Percentiles rank a stretch among this genome's conserved stretches.
phyloP scores from a whole-genome alignment of 1,139 yeast genomes.

The Geotrichum klebahnii region DNA sequence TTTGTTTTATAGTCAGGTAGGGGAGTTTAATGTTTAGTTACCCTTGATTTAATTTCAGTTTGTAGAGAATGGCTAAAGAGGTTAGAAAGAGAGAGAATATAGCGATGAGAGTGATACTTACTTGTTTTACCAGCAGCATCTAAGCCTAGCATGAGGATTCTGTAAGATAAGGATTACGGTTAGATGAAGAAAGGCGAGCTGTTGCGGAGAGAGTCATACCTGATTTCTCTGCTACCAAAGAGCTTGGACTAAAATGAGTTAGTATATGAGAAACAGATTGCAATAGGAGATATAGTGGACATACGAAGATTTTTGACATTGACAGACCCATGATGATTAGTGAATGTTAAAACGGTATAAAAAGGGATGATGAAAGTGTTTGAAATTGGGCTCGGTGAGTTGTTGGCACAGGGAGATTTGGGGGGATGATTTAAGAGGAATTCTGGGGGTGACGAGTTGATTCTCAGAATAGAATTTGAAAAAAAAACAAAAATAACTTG shows the following conservation, averaged over 20 bases:
- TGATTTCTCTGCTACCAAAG: conserved; percentile 45
- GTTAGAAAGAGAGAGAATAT: not conserved
- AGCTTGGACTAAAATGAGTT: conserved; percentile 40
- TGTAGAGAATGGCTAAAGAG: conserved; percentile 54
- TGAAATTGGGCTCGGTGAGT: too few relatives aligned
- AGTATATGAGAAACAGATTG: not conserved
- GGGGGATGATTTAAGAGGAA: too few relatives aligned
- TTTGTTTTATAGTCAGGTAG: not conserved
- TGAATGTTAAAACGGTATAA: too few relatives aligned
- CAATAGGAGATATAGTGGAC: too few relatives aligned
- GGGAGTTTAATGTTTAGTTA: conserved; percentile 23
- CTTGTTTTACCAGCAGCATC: conserved; percentile 93
- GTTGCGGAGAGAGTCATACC: too few relatives aligned
- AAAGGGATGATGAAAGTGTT: too few relatives aligned
- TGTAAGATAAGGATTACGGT: too few relatives aligned
- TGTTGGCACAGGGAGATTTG: too few relatives aligned
- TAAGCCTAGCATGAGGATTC: conserved; percentile 85
- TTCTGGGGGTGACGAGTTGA: too few relatives aligned
- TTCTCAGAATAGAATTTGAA: too few relatives aligned
- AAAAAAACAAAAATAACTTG: too few relatives aligned
- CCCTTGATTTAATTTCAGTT: conserved; percentile 68
- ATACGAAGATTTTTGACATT: conserved; percentile 45
- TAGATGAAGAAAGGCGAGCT: too few relatives aligned
- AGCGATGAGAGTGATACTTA: conserved; percentile 30
- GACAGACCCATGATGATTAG: conserved; percentile 50